Evolutionary conservation across 345 rosid genomes (phyloP).

Genomic region (Acer negundo): DNA sequence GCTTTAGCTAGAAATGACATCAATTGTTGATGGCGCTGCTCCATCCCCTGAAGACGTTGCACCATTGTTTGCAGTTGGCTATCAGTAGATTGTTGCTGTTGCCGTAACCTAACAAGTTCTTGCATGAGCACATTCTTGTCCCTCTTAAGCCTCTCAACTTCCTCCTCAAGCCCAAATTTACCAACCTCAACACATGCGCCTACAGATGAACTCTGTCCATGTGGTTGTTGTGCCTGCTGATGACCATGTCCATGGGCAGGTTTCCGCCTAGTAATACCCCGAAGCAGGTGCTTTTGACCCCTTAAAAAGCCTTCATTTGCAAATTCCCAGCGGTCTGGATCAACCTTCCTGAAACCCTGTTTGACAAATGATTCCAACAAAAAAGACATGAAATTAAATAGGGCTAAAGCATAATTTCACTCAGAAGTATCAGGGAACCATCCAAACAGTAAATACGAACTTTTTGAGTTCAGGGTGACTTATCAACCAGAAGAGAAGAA

Average conservation of each 20-base stretch:
- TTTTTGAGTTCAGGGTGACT: neutral
- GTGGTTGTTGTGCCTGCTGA: slow-evolving; percentile 64
- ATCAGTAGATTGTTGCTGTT: slow-evolving; percentile 94
- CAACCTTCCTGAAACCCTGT: slow-evolving; percentile 98
- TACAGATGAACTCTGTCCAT: slow-evolving; percentile 72
- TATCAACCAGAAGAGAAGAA: neutral
- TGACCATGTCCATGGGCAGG: slow-evolving; percentile 73
- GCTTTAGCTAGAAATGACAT: slow-evolving; percentile 98
- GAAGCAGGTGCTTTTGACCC: slow-evolving; percentile 90
- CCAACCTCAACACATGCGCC: slow-evolving; percentile 97
- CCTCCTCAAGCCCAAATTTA: slow-evolving; percentile 96
- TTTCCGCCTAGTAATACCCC: slow-evolving; percentile 77
- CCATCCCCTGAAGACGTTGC: slow-evolving; percentile 97
- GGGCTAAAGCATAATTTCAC: slow-evolving; percentile 3
- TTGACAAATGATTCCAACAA: slow-evolving; percentile 12
- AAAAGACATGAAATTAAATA: slow-evolving; percentile 2
- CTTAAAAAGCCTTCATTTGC: slow-evolving; percentile 92
- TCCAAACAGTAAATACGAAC: neutral
- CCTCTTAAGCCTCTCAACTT: slow-evolving; percentile 96
- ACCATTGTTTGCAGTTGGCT: slow-evolving; percentile 83
- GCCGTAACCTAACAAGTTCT: slow-evolving; percentile 91
- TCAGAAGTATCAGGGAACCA: neutral
- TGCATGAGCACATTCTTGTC: slow-evolving; percentile 99
- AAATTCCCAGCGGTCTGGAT: slow-evolving; percentile 98
- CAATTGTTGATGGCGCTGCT: slow-evolving; percentile 96